These are phyloP conservation scores for Fraxinus greggii DNA, from an alignment of 305 asterid species.

Conservation along the genomic window DNA sequence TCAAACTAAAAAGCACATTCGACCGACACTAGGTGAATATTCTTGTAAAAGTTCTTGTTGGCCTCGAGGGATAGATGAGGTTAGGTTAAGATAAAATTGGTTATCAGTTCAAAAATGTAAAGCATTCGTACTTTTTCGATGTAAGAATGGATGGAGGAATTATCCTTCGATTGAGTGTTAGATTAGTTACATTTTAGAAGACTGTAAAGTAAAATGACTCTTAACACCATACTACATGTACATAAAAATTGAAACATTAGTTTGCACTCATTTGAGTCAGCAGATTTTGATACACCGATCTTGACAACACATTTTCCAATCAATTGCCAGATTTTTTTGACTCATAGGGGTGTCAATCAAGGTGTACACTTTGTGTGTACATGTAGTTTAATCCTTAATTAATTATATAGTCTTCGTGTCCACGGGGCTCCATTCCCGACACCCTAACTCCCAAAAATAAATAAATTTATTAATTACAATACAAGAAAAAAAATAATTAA, in stretches of 20 bases:
- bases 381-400: not conserved
- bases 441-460: conserved; percentile 41
- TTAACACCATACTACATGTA: not conserved
- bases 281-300: too few relatives aligned
- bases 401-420: not conserved
- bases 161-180: not conserved
- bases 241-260: too few relatives aligned
- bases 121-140: too few relatives aligned
- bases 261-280: too few relatives aligned
- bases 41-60: not conserved
- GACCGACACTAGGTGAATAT: not conserved
- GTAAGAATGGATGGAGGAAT: not conserved
- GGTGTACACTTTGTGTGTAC: too few relatives aligned
- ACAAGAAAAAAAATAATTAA: conserved; percentile 30
- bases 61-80: too few relatives aligned
- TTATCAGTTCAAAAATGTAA: too few relatives aligned
- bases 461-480: conserved; percentile 22
- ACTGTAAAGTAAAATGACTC: not conserved
- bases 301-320: too few relatives aligned
- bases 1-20: not conserved
- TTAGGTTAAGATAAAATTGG: not conserved
- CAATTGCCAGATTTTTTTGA: too few relatives aligned
- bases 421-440: conserved; percentile 37
- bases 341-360: too few relatives aligned
- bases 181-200: not conserved